These are phyloP conservation scores for Talaromyces sp. DNA, from an alignment of 2,329 filamentous ascomycete genomes.

Conservation along the genomic window DNA sequence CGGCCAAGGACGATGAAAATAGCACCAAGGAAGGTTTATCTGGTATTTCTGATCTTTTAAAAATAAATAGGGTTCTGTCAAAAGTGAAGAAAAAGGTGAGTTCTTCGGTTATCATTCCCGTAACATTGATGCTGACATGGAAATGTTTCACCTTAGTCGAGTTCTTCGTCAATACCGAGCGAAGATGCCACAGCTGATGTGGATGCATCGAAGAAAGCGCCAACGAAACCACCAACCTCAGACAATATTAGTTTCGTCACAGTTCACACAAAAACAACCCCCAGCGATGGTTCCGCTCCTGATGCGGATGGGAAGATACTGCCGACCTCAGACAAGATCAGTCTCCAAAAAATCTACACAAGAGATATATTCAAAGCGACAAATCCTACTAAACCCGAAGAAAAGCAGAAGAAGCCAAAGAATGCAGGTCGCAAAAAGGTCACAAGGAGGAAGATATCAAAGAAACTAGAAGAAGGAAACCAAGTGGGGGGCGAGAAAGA, in stretches of 20 bases:
- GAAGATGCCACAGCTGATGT: neutral
- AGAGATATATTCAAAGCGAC: slow-evolving; percentile 1
- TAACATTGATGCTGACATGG: neutral
- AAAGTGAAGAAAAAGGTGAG: neutral
- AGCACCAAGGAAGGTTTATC: neutral
- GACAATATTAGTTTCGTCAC: neutral
- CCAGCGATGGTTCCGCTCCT: no score
- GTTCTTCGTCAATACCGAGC: neutral
- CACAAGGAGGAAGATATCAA: neutral
- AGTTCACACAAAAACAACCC: neutral
- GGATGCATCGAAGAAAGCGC: neutral
- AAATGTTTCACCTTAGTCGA: neutral
- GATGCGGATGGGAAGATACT: no score
- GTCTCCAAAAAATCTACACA: neutral
- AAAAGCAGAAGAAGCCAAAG: neutral
- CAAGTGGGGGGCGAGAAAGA: neutral
- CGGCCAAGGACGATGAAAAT: slow-evolving; percentile 16
- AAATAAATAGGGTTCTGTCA: neutral
- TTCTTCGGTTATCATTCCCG: neutral
- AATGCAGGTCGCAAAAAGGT: neutral
- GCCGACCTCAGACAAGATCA: neutral
- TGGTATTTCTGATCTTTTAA: neutral
- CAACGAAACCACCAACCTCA: neutral
- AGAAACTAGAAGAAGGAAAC: neutral
- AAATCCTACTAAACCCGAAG: neutral